Base-by-base conservation (phyloP, 2,329 filamentous ascomycete species). In the Aspergillus ustus region DNA sequence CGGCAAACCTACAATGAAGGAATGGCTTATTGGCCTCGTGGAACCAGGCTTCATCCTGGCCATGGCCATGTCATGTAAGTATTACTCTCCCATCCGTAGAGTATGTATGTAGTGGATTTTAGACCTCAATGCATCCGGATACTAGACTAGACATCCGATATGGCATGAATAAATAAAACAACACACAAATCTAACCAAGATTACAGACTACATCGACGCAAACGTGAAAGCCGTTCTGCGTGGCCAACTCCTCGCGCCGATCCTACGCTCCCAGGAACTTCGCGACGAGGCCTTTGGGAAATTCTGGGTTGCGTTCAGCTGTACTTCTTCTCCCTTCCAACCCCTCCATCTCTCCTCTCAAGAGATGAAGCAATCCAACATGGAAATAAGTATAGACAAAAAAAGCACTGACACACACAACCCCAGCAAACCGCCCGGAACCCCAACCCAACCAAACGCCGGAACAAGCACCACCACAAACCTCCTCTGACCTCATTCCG, bases 261-360 rank as follows among this genome's bases (percentile, higher is more conserved):
- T 78, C 19, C 62, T 73, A 1, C 70, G 73, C 13, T 64, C 71
- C 3, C 55, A 58, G 8, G 66, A 69, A 63, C 67, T 80, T 7
- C 72, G 76, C 20, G 75, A 78, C 52, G 76, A 80, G 61, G 72
- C 76, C 7, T 80, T 80, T 64, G 73, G 74, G 17, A 70, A 68
- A 19, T 80, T 79, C 66, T 80, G 78, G 78, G 67, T 78, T 45
- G 70, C 73, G 17, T 75, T 76, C 57, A 76, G 70, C 15, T 68
- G 77, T 79, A 57, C n/a, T n/a, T n/a, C 17, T 22, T 37, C 19
- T 34, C 13, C 37, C 17, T 40, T 15, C 17, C 15, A 51, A 51
- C n/a, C 28, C 20, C 3, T 17, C 15, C 19, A 48, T 58, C 13
- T 34, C n/a, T 15, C 6, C 13, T 34, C n/a, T 15, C 6, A 40